Percentiles rank a stretch among this genome's conserved stretches.
Evolutionary conservation across 169 alveolate species (phyloP).

Genomic region (Plasmodium sp.): DNA sequence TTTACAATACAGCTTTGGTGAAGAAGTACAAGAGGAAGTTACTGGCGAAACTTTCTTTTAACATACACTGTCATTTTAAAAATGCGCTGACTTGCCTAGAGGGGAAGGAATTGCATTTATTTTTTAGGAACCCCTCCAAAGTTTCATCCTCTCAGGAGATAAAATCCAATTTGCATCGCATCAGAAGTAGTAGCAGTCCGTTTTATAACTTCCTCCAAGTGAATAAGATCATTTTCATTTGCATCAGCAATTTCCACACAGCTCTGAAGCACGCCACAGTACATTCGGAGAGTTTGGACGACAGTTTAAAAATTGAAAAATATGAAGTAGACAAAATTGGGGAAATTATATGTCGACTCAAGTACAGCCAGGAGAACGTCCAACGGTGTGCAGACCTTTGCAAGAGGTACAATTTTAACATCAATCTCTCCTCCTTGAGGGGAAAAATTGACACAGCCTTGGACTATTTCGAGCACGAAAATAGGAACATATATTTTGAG

Average conservation of each 20-base stretch:
- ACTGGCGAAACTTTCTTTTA: conserved; percentile 33
- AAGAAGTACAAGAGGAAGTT: conserved; percentile 66
- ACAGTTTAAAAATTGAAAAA: conserved; percentile 10
- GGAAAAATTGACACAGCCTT: conserved; percentile 6
- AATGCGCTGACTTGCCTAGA: conserved; percentile 29
- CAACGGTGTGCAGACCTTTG: conserved; percentile 37
- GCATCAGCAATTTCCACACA: conserved; percentile 50
- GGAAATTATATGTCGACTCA: conserved; percentile 52
- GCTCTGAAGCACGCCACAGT: conserved; percentile 48
- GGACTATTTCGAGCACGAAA: conserved; percentile 55
- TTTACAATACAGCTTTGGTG: conserved; percentile 60
- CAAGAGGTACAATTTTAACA: conserved; percentile 10
- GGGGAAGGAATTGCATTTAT: conserved; percentile 17
- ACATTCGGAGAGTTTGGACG: not conserved
- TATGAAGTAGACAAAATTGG: conserved; percentile 62
- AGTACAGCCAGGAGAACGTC: conserved; percentile 40
- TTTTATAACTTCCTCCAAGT: conserved; percentile 31
- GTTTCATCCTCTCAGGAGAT: not conserved
- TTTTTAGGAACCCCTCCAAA: conserved; percentile 6
- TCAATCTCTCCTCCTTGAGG: conserved; percentile 8
- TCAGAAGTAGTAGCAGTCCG: conserved; percentile 20
- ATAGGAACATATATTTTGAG: conserved; percentile 62
- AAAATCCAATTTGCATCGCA: conserved; percentile 20
- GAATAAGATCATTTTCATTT: conserved; percentile 30
- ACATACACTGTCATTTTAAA: conserved; percentile 41